Evolutionary conservation across 1,139 yeast genomes (phyloP).

Genomic region (Citeromyces hawaiiensis): DNA sequence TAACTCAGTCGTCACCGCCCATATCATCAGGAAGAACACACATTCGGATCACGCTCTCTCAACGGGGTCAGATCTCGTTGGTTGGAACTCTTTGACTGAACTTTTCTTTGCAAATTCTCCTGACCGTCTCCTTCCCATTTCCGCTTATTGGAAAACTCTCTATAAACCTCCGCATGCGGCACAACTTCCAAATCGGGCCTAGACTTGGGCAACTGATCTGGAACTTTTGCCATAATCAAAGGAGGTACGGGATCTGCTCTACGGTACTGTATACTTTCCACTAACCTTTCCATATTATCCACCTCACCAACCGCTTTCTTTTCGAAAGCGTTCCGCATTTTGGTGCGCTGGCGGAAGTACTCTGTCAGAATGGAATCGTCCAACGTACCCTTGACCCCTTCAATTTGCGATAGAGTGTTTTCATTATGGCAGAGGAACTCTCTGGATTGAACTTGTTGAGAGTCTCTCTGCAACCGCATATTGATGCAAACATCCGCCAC

Average conservation of each 20-base stretch:
- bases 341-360: not conserved
- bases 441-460: too few relatives aligned
- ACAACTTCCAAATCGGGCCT: too few relatives aligned
- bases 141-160: not conserved
- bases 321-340: not conserved
- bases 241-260: not conserved
- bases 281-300: not conserved
- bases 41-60: too few relatives aligned
- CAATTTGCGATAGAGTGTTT: too few relatives aligned
- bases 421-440: too few relatives aligned
- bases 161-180: too few relatives aligned
- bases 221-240: not conserved
- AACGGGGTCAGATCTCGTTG: too few relatives aligned
- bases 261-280: not conserved
- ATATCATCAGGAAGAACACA: too few relatives aligned
- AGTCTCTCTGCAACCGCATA: not conserved
- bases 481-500: not conserved
- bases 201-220: not conserved
- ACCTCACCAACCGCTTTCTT: not conserved
- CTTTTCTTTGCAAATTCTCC: not conserved
- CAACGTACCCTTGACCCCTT: not conserved
- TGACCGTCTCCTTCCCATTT: not conserved
- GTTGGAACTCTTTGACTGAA: too few relatives aligned
- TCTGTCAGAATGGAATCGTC: not conserved
- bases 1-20: too few relatives aligned